Percentiles rank a stretch among this genome's conserved stretches.
phyloP scores from a whole-genome alignment of 139 green algal genomes.

The Eudorina sp. region DNA sequence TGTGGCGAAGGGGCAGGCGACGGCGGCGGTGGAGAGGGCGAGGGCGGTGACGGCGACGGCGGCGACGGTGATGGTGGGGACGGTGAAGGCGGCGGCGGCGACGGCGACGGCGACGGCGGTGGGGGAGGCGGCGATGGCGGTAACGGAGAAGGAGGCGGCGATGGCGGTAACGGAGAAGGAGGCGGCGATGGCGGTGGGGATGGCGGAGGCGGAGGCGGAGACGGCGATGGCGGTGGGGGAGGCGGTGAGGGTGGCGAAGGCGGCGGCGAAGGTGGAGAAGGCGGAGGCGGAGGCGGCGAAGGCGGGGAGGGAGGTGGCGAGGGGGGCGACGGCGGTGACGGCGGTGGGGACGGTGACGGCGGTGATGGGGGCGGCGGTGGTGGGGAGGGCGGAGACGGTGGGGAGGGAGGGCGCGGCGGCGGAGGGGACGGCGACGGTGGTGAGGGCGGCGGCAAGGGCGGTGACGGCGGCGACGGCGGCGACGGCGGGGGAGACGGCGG shows the following conservation, averaged over 20 bases:
- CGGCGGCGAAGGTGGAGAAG: background rate
- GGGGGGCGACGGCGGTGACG: background rate
- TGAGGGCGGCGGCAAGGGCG: background rate
- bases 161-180: background rate
- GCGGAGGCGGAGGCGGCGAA: background rate
- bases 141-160: background rate
- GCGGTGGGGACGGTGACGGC: background rate
- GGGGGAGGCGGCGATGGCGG: too few species aligned
- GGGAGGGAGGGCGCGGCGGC: background rate
- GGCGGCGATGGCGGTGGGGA: background rate
- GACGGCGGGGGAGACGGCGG: background rate
- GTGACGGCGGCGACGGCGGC: background rate
- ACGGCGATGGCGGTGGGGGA: background rate
- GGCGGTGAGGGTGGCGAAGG: too few species aligned
- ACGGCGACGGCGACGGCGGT: background rate
- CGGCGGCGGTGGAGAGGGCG: background rate
- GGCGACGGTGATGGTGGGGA: background rate
- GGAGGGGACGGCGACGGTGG: background rate
- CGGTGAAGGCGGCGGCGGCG: too few species aligned
- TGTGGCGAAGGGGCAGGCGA: background rate
- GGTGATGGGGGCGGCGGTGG: background rate
- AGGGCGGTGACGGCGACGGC: background rate
- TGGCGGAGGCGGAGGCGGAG: too few species aligned
- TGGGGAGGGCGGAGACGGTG: background rate
- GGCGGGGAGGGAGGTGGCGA: background rate